phyloP scores from a whole-genome alignment of 768 basidiomycete species.

The Boletus vinaceobasis region DNA sequence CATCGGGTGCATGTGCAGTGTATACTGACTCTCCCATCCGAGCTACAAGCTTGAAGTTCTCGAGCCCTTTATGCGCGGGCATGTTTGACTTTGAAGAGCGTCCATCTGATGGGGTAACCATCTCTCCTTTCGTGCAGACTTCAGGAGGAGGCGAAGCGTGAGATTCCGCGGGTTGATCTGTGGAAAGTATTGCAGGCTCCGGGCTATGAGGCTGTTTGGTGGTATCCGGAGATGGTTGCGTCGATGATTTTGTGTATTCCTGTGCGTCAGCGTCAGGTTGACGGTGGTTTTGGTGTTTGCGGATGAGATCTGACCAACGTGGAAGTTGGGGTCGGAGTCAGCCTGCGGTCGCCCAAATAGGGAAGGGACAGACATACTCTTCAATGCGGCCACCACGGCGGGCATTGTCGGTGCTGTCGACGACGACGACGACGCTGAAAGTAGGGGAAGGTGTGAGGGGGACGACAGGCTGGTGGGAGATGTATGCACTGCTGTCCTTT shows the following conservation, averaged over 20 bases:
- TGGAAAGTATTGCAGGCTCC: constrained; percentile 34
- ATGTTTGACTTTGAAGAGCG: constrained; percentile 69
- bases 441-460: neutral
- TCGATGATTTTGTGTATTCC: constrained; percentile 13
- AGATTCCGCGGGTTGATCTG: constrained; percentile 35
- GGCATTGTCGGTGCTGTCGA: constrained; percentile 46
- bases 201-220: constrained; percentile 36
- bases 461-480: constrained; percentile 3
- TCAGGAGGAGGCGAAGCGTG: constrained; percentile 23
- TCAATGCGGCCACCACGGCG: constrained; percentile 81
- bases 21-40: constrained; percentile 91
- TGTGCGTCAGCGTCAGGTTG: constrained; percentile 35
- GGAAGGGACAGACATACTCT: constrained; percentile 51
- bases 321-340: constrained; percentile 21
- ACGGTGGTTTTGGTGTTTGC: constrained; percentile 67
- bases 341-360: constrained; percentile 6
- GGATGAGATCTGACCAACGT: constrained; percentile 61
- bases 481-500: constrained; percentile 25
- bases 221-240: constrained; percentile 21
- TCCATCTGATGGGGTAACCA: constrained; percentile 69
- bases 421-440: neutral
- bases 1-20: neutral
- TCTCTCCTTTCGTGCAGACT: constrained; percentile 5
- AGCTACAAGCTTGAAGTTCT: constrained; percentile 68
- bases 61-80: constrained; percentile 84